Percentiles rank a stretch among this genome's conserved stretches.
These are phyloP conservation scores for Suillus lakei DNA, from an alignment of 768 basidiomycete genomes.

Conservation along the genomic window DNA sequence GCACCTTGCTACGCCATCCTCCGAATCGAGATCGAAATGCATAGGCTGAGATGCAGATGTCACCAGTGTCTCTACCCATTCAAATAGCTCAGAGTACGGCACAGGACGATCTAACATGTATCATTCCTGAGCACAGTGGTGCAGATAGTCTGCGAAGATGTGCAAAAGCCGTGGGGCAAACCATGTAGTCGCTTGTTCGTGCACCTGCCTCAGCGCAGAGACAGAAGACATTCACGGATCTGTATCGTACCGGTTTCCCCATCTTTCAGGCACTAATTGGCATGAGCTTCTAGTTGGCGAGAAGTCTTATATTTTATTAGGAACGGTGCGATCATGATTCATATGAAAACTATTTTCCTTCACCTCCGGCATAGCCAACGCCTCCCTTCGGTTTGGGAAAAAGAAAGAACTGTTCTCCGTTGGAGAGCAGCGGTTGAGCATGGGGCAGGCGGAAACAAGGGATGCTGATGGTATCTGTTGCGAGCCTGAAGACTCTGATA, in stretches of 20 bases:
- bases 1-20: too few relatives aligned
- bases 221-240: constrained; percentile 85
- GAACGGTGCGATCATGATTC: background rate
- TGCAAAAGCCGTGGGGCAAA: constrained; percentile 88
- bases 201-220: constrained; percentile 76
- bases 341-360: constrained; percentile 67
- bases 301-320: constrained; percentile 57
- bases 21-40: too few relatives aligned
- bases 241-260: constrained; percentile 68
- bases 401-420: too few relatives aligned
- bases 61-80: constrained; percentile 89
- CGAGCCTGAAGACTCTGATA: too few relatives aligned
- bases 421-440: too few relatives aligned
- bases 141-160: constrained; percentile 85
- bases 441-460: too few relatives aligned
- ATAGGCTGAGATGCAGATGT: too few relatives aligned
- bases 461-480: too few relatives aligned
- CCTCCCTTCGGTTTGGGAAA: constrained; percentile 83
- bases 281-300: constrained; percentile 78
- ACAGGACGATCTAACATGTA: constrained; percentile 88
- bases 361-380: constrained; percentile 85
- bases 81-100: constrained; percentile 86
- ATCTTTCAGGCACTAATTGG: constrained; percentile 73
- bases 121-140: constrained; percentile 87
- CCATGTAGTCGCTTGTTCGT: constrained; percentile 84